These are phyloP conservation scores for Aspergillus nomiae DNA, from an alignment of 2,329 filamentous ascomycete species.

Conservation along the genomic window DNA sequence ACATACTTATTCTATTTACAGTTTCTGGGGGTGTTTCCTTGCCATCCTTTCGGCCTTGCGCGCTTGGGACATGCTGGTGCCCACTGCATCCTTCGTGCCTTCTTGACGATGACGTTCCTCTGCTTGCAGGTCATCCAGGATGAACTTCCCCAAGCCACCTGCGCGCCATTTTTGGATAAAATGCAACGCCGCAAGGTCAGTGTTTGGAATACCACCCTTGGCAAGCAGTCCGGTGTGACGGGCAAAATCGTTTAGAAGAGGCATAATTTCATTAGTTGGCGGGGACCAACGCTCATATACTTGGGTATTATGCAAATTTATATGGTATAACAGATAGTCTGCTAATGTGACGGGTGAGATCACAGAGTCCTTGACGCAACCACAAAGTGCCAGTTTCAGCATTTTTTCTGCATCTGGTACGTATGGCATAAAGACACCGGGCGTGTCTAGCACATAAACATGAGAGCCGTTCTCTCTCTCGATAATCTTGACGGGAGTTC, in stretches of 20 bases:
- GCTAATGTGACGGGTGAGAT: slow-evolving; percentile 76
- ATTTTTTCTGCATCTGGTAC: slow-evolving; percentile 82
- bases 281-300: slow-evolving; percentile 65
- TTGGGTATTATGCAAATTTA: slow-evolving; percentile 68
- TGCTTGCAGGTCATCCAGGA: slow-evolving; percentile 74
- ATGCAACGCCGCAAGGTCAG: slow-evolving; percentile 74
- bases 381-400: slow-evolving; percentile 91
- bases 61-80: slow-evolving; percentile 47
- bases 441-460: slow-evolving; percentile 87
- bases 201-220: slow-evolving; percentile 70
- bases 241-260: slow-evolving; percentile 72
- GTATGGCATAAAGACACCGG: slow-evolving; percentile 93
- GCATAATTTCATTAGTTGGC: slow-evolving; percentile 82
- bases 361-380: slow-evolving; percentile 86
- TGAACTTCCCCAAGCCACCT: slow-evolving; percentile 73
- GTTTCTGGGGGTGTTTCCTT: slow-evolving; percentile 28
- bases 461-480: slow-evolving; percentile 58
- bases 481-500: slow-evolving; percentile 78
- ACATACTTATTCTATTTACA: slow-evolving; percentile 23
- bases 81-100: slow-evolving; percentile 31
- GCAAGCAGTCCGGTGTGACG: slow-evolving; percentile 72
- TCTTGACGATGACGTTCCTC: slow-evolving; percentile 56
- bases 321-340: slow-evolving; percentile 84
- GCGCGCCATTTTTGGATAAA: slow-evolving; percentile 79
- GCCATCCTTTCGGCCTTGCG: slow-evolving; percentile 41